phyloP scores from a whole-genome alignment of 2,329 filamentous ascomycete genomes.

The Venturia effusa region DNA sequence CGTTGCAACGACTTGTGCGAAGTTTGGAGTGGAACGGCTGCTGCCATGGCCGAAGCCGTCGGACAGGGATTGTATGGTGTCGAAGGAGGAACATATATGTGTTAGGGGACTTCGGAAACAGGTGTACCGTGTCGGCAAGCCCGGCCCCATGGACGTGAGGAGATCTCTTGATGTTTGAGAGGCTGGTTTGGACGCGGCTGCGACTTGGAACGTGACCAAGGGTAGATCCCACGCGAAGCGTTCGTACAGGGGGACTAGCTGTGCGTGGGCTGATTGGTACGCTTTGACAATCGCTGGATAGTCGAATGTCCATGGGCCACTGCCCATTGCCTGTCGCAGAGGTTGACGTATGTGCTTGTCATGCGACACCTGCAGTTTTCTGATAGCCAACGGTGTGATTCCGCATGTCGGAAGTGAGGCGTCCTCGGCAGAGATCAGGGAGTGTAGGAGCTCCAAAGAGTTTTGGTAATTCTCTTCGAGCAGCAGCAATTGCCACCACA shows the following conservation, averaged over 20 bases:
- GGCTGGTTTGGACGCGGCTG: background rate
- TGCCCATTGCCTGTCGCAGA: background rate
- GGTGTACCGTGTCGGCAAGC: constrained; percentile 6
- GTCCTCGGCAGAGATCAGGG: background rate
- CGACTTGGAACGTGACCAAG: constrained; percentile 6
- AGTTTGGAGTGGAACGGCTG: background rate
- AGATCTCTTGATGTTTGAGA: constrained; percentile 4
- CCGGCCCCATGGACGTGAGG: constrained; percentile 2
- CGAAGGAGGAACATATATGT: constrained; percentile 3
- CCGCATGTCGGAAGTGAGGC: background rate
- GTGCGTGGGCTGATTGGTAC: background rate
- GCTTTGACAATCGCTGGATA: constrained; percentile 3
- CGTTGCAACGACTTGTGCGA: background rate
- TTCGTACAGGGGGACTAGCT: constrained; percentile 2
- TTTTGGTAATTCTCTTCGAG: background rate
- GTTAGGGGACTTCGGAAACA: constrained; percentile 9
- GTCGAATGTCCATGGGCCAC: constrained; percentile 5
- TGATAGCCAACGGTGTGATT: background rate
- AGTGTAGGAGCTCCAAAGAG: constrained; percentile 2
- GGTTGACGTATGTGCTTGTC: constrained; percentile 4
- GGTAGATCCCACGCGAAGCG: constrained; percentile 4
- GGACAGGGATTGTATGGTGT: constrained; percentile 6
- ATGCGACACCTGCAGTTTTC: constrained; percentile 1
- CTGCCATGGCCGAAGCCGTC: background rate
- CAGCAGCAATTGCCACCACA: constrained; percentile 4